phyloP scores from a whole-genome alignment of 257 asterid genomes.

The Anisodus acutangulus region DNA sequence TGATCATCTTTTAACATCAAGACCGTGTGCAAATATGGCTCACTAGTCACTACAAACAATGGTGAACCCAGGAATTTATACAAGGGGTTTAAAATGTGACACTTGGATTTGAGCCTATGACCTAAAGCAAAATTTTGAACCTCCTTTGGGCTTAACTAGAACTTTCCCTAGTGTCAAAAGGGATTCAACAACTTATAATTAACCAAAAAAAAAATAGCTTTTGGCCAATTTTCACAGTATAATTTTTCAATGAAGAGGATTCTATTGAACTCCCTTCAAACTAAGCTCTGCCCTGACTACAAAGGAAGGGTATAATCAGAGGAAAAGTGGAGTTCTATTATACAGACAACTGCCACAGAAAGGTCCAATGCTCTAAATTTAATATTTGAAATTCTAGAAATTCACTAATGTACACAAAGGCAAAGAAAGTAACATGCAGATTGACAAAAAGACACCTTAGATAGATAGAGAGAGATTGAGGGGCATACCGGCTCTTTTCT shows the following conservation, averaged over 20 bases:
- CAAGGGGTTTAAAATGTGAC: background rate
- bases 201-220: too few relatives aligned
- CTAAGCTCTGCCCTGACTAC: background rate
- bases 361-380: background rate
- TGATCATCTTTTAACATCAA: background rate
- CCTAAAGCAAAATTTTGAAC: background rate
- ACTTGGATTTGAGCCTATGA: background rate
- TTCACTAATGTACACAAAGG: background rate
- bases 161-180: too few relatives aligned
- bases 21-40: background rate
- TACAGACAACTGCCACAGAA: background rate
- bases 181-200: too few relatives aligned
- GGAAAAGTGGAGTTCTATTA: background rate
- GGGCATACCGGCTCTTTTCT: constrained; percentile 84
- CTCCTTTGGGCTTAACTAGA: too few relatives aligned
- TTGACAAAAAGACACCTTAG: background rate
- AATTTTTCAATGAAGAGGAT: too few relatives aligned
- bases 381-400: background rate
- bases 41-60: background rate
- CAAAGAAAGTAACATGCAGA: constrained; percentile 11
- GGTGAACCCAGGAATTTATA: background rate
- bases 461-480: constrained; percentile 25
- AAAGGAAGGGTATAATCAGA: background rate
- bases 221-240: too few relatives aligned
- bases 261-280: too few relatives aligned